These are phyloP conservation scores for Podaxis sp. DNA, from an alignment of 768 basidiomycete species.

Conservation along the genomic window DNA sequence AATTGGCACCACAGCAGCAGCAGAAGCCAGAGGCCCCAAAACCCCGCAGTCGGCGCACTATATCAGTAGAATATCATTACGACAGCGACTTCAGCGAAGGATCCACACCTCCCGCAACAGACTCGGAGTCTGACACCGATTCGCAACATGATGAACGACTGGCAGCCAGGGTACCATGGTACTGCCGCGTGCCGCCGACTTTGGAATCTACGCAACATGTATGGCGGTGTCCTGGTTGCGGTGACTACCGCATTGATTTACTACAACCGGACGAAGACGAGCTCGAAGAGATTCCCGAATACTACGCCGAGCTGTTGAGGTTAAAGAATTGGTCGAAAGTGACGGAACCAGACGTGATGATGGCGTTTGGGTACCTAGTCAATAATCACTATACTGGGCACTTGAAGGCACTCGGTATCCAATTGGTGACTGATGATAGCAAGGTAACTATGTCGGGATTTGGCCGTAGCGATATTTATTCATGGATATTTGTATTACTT, in stretches of 20 bases:
- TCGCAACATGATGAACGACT: slow-evolving; percentile 21
- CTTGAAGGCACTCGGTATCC: not conserved
- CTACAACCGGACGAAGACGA: slow-evolving; percentile 38
- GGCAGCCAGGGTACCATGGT: slow-evolving; percentile 32
- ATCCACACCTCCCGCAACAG: slow-evolving; percentile 44
- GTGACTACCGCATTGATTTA: slow-evolving; percentile 43
- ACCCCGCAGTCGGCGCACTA: not conserved
- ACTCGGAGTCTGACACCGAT: slow-evolving; percentile 31
- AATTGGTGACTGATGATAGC: not conserved
- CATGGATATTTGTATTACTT: not conserved
- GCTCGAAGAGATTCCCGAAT: slow-evolving; percentile 22
- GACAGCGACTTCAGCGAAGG: slow-evolving; percentile 60
- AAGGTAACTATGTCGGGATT: not conserved
- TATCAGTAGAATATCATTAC: slow-evolving; percentile 31
- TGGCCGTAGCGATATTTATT: not conserved
- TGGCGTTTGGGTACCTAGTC: slow-evolving; percentile 12
- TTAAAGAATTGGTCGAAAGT: slow-evolving; percentile 37
- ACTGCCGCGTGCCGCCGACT: slow-evolving; percentile 34
- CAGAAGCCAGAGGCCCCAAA: not conserved
- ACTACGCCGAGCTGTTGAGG: slow-evolving; percentile 24
- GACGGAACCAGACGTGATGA: slow-evolving; percentile 22
- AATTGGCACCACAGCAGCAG: not conserved
- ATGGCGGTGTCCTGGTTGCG: slow-evolving; percentile 54
- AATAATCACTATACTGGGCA: slow-evolving; percentile 9
- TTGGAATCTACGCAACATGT: slow-evolving; percentile 43